Evolutionary conservation across 176 grass and related monocot genomes (phyloP), one percentile per base, ranked within the genome.

Genomic region (Aegilops umbellulata): DNA sequence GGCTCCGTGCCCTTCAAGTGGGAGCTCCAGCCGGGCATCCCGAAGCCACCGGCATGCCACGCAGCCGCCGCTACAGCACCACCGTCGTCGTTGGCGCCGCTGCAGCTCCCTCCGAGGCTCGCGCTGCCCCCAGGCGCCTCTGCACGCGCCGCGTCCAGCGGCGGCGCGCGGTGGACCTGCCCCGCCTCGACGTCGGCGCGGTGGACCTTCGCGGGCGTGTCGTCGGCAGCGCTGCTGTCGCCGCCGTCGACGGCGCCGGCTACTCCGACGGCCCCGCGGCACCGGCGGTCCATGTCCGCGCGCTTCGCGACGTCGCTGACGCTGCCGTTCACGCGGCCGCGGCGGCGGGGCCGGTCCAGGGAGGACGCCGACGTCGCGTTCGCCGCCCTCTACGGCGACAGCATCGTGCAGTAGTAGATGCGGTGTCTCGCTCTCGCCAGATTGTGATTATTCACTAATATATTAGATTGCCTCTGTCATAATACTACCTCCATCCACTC

Each of bases 21-120:
- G 88, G 88, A 90, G 88, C 65, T 83, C 23, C 84, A 86, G 65
- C 88, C 88, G 4, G 88, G 84, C 74, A 65, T 86, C 80, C 88
- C 88, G 2, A 90, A 86, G 74, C 51, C 63, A 2, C 35, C 30
- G 7, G 12, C 49, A 15, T 0, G 30, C 30, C 30, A n/a, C 1
- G 58, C 2, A 0, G 38, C 25, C 64, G 15, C 38, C 80, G 29
- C 42, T 22, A 26, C 14, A 4, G 25, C 71, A 12, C 0, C 9
- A 0, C 8, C 20, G 24, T 7, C 63, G 3, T 75, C 72, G 24
- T 6, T 51, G 64, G 2, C 61, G 16, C n/a, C 82, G 74, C 61
- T 74, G 30, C 22, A 26, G 70, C 79, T 84, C 5, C 74, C 75
- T 27, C 87, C 82, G 12, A 66, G 77, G 68, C 83, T 86, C 51